phyloP scores from a whole-genome alignment of 164 flowering plant genomes.

The Nelumbo lutea region DNA sequence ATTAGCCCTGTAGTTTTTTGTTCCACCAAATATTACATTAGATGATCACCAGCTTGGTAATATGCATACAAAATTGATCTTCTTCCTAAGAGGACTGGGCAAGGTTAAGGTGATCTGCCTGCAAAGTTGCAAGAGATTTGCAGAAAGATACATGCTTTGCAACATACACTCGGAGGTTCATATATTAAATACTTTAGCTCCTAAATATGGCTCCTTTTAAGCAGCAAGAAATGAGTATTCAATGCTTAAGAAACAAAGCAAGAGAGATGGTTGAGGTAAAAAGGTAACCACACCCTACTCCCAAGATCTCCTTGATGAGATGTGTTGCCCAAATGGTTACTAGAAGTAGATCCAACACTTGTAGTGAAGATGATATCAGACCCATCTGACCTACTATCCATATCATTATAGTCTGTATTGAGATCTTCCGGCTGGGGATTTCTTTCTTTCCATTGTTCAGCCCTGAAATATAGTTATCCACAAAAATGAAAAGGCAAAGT shows the following conservation, averaged over 20 bases:
- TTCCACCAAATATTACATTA: background rate
- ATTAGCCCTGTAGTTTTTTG: no score
- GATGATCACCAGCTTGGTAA: background rate
- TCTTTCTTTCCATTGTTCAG: slow-evolving; percentile 28
- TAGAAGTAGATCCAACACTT: slow-evolving; percentile 41
- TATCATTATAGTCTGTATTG: slow-evolving; percentile 28
- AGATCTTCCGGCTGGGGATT: slow-evolving; percentile 26
- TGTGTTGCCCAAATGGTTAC: slow-evolving; percentile 29
- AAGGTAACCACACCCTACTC: slow-evolving; percentile 40
- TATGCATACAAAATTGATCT: background rate
- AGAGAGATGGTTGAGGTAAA: background rate
- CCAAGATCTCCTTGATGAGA: slow-evolving; percentile 37
- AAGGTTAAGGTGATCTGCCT: background rate
- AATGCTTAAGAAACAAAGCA: no score
- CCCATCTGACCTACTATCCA: slow-evolving; percentile 41
- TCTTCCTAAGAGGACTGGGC: background rate
- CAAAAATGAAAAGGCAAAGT: background rate
- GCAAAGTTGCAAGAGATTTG: background rate
- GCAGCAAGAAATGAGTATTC: no score
- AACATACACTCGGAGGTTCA: no score
- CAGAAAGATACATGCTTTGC: background rate
- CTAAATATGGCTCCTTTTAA: no score
- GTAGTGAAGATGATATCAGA: slow-evolving; percentile 31
- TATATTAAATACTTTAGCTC: no score
- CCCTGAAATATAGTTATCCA: slow-evolving; percentile 31